Conservation (phyloP, 2,329 filamentous ascomycete genomes). For the Epichloe brachyelytri region DNA sequence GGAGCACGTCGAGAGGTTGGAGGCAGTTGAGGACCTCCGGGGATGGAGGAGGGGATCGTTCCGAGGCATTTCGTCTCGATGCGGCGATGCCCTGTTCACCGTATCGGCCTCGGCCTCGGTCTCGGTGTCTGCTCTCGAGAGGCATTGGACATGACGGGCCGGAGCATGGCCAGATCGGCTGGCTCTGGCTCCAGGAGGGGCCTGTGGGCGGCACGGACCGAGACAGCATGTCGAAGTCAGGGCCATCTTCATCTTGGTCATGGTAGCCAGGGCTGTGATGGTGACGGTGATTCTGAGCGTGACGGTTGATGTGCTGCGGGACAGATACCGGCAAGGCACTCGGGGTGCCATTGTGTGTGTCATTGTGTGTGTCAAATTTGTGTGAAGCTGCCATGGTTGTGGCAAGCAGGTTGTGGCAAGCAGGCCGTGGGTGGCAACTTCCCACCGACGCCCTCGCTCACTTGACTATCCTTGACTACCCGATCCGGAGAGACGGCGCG, state of each 20-base stretch:
- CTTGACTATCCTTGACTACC: too few relatives aligned
- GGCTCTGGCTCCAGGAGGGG: constrained; percentile 29
- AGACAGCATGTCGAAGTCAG: constrained; percentile 17
- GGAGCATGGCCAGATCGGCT: constrained; percentile 26
- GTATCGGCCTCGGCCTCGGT: not conserved
- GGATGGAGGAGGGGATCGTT: constrained; percentile 15
- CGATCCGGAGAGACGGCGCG: too few relatives aligned
- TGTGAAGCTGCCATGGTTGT: not conserved
- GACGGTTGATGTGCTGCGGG: not conserved
- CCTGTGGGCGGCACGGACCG: constrained; percentile 25
- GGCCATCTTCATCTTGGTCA: not conserved
- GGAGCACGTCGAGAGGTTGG: constrained; percentile 2
- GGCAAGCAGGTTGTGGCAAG: not conserved
- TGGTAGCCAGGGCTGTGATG: not conserved
- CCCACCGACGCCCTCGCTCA: too few relatives aligned
- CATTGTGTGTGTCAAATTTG: not conserved
- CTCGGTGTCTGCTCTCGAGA: not conserved
- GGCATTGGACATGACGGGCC: constrained; percentile 10
- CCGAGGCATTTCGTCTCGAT: constrained; percentile 5
- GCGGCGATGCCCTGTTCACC: not conserved
- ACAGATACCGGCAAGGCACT: not conserved
- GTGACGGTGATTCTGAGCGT: not conserved
- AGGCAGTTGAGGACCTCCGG: constrained; percentile 1
- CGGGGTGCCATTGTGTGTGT: not conserved
- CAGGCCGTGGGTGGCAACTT: too few relatives aligned